Evolutionary conservation across 768 basidiomycete species (phyloP), one percentile per base, ranked within the genome.

Genomic region (Lactifluus subvellereus): DNA sequence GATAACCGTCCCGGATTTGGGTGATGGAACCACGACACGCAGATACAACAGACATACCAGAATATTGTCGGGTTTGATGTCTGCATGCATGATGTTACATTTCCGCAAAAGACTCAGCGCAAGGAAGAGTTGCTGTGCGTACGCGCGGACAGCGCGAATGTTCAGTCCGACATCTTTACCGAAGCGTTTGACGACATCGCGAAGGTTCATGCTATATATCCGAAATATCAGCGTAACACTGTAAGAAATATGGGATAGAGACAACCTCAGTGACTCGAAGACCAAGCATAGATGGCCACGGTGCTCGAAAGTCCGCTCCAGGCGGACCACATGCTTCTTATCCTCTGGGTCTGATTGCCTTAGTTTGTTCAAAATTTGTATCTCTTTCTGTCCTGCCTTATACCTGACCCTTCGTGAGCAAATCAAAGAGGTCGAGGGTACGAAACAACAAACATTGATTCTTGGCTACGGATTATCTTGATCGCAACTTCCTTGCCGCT

Each of bases 31-130:
- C 4, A 20, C 10, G 35, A 48, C 14, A 27, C 13, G 13, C 32
- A 49, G 20, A 7, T 22, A 57, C 35, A 57, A 61, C 18, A 52
- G 40, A 81, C 87, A 37, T 66, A 94, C 95, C 70, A 98, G 74
- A 48, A 99, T 96, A 72, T 98, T 98, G 73, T 98, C 97, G 20
- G 97, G 97, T 74, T 98, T 98, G 73, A 99, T 91, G 72, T 99
- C 97, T 7, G 97, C 97, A 70, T 99, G 97, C 84, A 98, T 97
- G 62, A 98, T 85, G 67, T 90, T 93, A 62, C 86, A 82, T 76
- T 98, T 98, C 67, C 85, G 84, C 71, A 98, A 78, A 59, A 95
- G 78, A 67, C 89, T 84, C 66, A 98, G 74, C 18, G 92, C 83
- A 57, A 98, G 81, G 76, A 98, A 95, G 57, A 99, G 85, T 71